Evolutionary conservation across 257 asterid species (phyloP).

Genomic region (Capsicum pubescens): DNA sequence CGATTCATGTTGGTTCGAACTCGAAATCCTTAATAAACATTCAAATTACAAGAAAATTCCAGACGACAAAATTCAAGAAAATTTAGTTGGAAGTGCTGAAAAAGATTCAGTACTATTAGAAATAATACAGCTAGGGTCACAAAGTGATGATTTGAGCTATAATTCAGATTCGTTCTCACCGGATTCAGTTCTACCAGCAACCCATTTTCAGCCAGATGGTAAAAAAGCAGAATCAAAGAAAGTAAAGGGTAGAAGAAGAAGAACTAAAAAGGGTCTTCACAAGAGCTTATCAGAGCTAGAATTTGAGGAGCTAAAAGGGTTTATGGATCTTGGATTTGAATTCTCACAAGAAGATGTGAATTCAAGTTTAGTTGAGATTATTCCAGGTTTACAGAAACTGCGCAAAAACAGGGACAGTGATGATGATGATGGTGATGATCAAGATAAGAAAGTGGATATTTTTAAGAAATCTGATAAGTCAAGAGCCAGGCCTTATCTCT

Average conservation of each 20-base stretch:
- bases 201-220: conserved; percentile 26
- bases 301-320: conserved; percentile 63
- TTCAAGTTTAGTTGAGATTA: conserved; percentile 42
- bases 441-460: neutral
- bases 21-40: conserved; percentile 33
- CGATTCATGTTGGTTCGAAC: conserved; percentile 55
- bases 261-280: conserved; percentile 26
- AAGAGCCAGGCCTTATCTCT: conserved; percentile 58
- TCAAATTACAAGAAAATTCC: neutral
- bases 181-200: conserved; percentile 41
- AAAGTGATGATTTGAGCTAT: conserved; percentile 41
- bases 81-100: conserved; percentile 11
- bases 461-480: neutral
- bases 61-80: conserved; percentile 20
- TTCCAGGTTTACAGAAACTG: conserved; percentile 62
- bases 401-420: conserved; percentile 15
- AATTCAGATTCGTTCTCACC: conserved; percentile 40
- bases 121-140: conserved; percentile 37
- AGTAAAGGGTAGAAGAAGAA: neutral
- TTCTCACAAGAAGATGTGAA: conserved; percentile 55
- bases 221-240: conserved; percentile 8
- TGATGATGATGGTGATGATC: neutral
- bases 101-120: neutral
- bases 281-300: conserved; percentile 69
- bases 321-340: conserved; percentile 68